Base-by-base conservation (phyloP, 176 grass and related monocot species). In the Eragrostis curvula region DNA sequence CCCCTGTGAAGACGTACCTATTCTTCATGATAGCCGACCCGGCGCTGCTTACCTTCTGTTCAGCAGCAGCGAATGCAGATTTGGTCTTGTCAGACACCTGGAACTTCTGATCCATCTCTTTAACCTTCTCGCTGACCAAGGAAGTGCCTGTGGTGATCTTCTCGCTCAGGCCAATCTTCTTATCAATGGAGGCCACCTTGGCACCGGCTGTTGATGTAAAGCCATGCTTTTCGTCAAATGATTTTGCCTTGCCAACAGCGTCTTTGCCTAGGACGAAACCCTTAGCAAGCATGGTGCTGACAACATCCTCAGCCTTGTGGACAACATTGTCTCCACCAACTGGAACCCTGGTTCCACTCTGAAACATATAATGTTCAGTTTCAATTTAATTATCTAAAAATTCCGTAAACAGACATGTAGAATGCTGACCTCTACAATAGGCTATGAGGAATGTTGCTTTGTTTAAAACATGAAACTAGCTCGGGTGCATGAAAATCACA, bases 261-360 rank as follows among this genome's bases (percentile, higher is more conserved):
- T 94, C 94, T 77, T 97, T 94, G 56, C 94, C 92, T n/a, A 97
- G 78, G 66, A 78, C 69, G 36, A 97, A 94, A 84, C 94, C 94
- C 85, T 91, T 97, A 7, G 94, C 91, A 66, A 94, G 94, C 94
- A 97, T 94, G 27, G 83, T 88, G 63, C 86, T 92, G 14, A 94
- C 89, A 5, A 97, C 92, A 88, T 97, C 94, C 79, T 97, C 94
- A 40, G 94, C 94, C 80, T 97, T 97, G 63, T 97, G 80, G 57
- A 92, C 87, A 55, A 79, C 89, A 24, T 75, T 83, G 65, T 90
- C 84, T 62, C 73, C 83, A 66, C 76, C 72, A 3, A 64, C 89
- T 52, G 85, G 40, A 45, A 84, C 71, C 78, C 83, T 83, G 7
- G 68, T 79, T 82, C 67, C 82, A 81, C 77, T 73, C 88, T 90